A percentile compares a stretch with the other conserved stretches of the same genome.
These are phyloP conservation scores for Mycena filopes DNA, from an alignment of 768 basidiomycete genomes.

Conservation along the genomic window DNA sequence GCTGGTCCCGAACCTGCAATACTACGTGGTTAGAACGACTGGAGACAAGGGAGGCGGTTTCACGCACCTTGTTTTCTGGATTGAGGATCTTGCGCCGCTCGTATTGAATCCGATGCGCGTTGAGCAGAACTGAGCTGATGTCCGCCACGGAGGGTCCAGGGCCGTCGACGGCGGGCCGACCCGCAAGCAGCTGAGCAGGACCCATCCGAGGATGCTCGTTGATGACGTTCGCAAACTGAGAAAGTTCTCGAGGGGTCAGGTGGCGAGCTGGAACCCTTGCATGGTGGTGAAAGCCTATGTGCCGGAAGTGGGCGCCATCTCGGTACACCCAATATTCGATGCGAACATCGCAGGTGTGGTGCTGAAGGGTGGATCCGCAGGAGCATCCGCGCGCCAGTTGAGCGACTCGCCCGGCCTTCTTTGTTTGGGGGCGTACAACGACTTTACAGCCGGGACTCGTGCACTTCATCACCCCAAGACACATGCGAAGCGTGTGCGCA, in stretches of 20 bases:
- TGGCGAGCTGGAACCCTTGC: constrained; percentile 7
- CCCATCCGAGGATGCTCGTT: constrained; percentile 23
- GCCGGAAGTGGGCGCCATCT: constrained; percentile 16
- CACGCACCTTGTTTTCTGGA: constrained; percentile 15
- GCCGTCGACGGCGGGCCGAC: constrained; percentile 34
- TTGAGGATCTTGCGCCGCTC: constrained; percentile 34
- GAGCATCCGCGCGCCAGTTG: constrained; percentile 11
- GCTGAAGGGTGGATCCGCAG: constrained; percentile 4
- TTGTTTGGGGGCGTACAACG: constrained; percentile 32
- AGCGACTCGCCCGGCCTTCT: neutral
- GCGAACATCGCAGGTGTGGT: constrained; percentile 7
- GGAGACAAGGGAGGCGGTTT: neutral
- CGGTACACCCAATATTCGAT: constrained; percentile 20
- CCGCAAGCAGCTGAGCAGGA: constrained; percentile 32
- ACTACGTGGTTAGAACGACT: neutral
- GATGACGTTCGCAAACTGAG: constrained; percentile 11
- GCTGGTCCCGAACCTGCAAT: constrained; percentile 13
- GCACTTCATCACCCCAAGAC: constrained; percentile 36
- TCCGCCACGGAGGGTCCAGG: constrained; percentile 38
- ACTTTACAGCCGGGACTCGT: constrained; percentile 30
- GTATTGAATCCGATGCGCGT: constrained; percentile 34
- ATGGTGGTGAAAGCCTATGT: constrained; percentile 20
- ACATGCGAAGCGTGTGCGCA: constrained; percentile 27
- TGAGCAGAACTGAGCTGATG: constrained; percentile 35
- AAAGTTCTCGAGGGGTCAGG: neutral